Conservation (phyloP, 2,329 filamentous ascomycete genomes). For the Pseudogymnoascus sp. region DNA sequence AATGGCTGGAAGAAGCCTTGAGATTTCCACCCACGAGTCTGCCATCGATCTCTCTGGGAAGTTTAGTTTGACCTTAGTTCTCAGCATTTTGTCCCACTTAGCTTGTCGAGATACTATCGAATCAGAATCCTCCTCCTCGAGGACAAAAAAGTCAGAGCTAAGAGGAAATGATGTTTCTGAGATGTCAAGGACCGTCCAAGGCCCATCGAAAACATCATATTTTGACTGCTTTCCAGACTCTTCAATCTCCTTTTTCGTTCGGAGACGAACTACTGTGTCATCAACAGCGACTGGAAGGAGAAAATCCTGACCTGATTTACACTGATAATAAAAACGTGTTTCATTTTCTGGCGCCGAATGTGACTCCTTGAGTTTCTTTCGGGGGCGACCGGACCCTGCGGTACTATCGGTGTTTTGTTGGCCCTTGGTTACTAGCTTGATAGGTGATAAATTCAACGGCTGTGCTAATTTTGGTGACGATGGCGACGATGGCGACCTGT, state of each 20-base stretch:
- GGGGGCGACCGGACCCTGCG: background rate
- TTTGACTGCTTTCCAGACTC: slow-evolving; percentile 5
- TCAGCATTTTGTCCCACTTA: slow-evolving; percentile 9
- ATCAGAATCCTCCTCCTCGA: background rate
- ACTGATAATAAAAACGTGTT: background rate
- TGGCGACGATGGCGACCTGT: background rate
- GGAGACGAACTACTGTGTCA: background rate
- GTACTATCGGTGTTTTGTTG: too few species aligned
- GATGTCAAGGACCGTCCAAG: slow-evolving; percentile 7
- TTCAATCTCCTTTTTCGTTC: background rate
- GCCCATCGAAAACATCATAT: slow-evolving; percentile 10
- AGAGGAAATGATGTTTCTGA: background rate
- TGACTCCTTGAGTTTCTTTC: background rate
- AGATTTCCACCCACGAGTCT: slow-evolving; percentile 1
- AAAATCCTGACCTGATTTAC: slow-evolving; percentile 1
- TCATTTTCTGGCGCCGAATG: background rate
- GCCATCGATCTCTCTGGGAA: background rate
- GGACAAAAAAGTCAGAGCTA: background rate
- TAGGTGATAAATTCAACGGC: background rate
- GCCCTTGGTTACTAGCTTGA: background rate
- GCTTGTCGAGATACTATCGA: background rate
- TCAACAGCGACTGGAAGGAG: background rate
- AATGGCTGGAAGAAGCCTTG: slow-evolving; percentile 5
- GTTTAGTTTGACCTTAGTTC: background rate
- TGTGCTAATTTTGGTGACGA: background rate